Conservation (phyloP, 176 grass and related monocot genomes). For the Paspalum notatum region DNA sequence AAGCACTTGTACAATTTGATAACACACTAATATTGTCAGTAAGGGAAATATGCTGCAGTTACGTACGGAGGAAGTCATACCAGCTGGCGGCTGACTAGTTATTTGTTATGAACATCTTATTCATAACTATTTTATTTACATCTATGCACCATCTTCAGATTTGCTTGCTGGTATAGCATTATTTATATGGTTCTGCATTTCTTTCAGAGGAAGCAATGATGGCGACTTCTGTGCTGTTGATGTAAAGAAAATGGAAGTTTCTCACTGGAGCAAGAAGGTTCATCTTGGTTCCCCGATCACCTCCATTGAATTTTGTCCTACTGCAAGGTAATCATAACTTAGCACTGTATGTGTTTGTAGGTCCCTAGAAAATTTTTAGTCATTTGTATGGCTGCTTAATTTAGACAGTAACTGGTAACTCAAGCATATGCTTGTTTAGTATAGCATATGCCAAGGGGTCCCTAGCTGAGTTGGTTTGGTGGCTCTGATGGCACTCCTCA, state of each 20-base stretch:
- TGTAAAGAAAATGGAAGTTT: conserved; percentile 89
- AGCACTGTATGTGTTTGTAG: not conserved
- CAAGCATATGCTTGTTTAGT: conserved; percentile 16
- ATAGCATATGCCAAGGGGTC: too few relatives aligned
- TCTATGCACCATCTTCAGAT: conserved; percentile 11
- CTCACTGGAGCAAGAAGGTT: conserved; percentile 89
- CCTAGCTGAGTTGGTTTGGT: too few relatives aligned
- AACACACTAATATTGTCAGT: conserved; percentile 13
- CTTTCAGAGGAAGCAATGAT: conserved; percentile 73
- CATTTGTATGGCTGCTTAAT: not conserved
- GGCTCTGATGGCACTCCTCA: too few relatives aligned
- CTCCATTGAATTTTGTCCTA: conserved; percentile 86
- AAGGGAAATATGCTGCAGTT: not conserved
- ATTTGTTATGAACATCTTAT: not conserved
- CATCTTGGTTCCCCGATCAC: conserved; percentile 72
- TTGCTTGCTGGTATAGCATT: conserved; percentile 14
- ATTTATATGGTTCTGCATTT: conserved; percentile 23
- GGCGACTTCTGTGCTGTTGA: conserved; percentile 88
- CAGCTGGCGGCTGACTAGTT: too few relatives aligned
- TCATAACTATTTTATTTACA: not conserved
- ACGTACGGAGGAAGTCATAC: not conserved
- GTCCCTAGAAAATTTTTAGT: not conserved
- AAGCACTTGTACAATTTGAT: not conserved
- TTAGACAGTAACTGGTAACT: not conserved
- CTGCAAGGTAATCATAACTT: conserved; percentile 71